phyloP scores from a whole-genome alignment of 1,284 basidiomycete species.

The Naganishia sp. region DNA sequence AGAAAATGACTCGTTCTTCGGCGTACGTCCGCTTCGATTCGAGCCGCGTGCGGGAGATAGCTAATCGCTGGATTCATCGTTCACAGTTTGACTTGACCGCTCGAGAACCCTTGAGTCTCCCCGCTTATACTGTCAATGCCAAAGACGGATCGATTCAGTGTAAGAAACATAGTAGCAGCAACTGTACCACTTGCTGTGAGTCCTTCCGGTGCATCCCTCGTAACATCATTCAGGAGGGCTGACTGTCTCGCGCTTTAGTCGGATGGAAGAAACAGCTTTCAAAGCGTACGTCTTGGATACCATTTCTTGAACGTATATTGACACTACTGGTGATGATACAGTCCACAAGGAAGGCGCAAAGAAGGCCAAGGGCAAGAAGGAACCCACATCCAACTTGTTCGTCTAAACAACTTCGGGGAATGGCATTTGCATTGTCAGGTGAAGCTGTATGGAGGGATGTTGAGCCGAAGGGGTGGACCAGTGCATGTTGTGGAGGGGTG shows the following conservation, averaged over 20 bases:
- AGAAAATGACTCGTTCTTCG: slow-evolving; percentile 55
- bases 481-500: too few relatives aligned
- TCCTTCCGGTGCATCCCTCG: not conserved
- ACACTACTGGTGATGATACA: not conserved
- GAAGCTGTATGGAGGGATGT: not conserved
- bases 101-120: slow-evolving; percentile 49
- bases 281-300: slow-evolving; percentile 43
- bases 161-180: slow-evolving; percentile 51
- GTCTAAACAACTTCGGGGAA: slow-evolving; percentile 24
- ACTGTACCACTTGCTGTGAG: slow-evolving; percentile 54
- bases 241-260: slow-evolving; percentile 38
- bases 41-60: not conserved
- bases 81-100: slow-evolving; percentile 46
- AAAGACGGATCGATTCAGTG: slow-evolving; percentile 53
- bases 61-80: not conserved
- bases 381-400: slow-evolving; percentile 43
- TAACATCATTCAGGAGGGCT: not conserved
- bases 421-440: not conserved
- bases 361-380: slow-evolving; percentile 45
- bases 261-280: slow-evolving; percentile 55
- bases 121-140: slow-evolving; percentile 48
- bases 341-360: slow-evolving; percentile 38
- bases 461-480: not conserved
- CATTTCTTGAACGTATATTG: not conserved
- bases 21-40: slow-evolving; percentile 38